These are phyloP conservation scores for Xanthoconium purpureum DNA, from an alignment of 768 basidiomycete species.

Conservation along the genomic window DNA sequence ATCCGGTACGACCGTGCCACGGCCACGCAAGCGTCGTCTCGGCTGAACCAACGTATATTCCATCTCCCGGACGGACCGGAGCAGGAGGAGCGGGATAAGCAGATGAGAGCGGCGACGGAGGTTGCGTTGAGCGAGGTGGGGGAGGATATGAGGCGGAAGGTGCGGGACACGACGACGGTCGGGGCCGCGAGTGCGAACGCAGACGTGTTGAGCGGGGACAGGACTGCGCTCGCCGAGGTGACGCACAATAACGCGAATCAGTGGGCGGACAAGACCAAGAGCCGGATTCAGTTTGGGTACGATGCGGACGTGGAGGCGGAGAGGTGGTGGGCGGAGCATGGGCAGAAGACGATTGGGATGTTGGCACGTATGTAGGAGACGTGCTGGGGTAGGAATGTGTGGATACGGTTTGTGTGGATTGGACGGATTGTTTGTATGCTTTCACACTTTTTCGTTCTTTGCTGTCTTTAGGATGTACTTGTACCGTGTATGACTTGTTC, in stretches of 20 bases:
- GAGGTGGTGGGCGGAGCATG: slow-evolving; percentile 44
- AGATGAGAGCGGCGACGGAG: slow-evolving; percentile 50
- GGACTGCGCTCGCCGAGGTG: background rate
- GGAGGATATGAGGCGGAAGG: slow-evolving; percentile 2
- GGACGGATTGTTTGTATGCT: no score
- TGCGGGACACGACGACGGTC: slow-evolving; percentile 14
- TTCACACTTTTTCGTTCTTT: no score
- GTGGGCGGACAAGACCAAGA: slow-evolving; percentile 58
- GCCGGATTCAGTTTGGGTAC: slow-evolving; percentile 45
- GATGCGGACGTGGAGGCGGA: slow-evolving; percentile 53
- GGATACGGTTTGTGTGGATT: no score
- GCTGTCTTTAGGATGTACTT: no score
- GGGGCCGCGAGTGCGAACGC: background rate
- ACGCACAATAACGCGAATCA: slow-evolving; percentile 45
- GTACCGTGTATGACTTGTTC: no score
- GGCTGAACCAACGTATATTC: slow-evolving; percentile 52
- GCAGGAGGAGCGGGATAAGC: slow-evolving; percentile 48
- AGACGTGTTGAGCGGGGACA: background rate
- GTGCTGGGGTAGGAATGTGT: no score
- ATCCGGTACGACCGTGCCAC: slow-evolving; percentile 51
- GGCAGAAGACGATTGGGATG: slow-evolving; percentile 14
- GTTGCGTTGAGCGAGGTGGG: slow-evolving; percentile 30
- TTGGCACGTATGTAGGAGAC: slow-evolving; percentile 11
- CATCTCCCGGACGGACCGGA: slow-evolving; percentile 54
- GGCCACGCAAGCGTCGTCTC: slow-evolving; percentile 46